Conservation (phyloP, 352 stramenopile genomes). For the Globisporangium rhizosaccharum region DNA sequence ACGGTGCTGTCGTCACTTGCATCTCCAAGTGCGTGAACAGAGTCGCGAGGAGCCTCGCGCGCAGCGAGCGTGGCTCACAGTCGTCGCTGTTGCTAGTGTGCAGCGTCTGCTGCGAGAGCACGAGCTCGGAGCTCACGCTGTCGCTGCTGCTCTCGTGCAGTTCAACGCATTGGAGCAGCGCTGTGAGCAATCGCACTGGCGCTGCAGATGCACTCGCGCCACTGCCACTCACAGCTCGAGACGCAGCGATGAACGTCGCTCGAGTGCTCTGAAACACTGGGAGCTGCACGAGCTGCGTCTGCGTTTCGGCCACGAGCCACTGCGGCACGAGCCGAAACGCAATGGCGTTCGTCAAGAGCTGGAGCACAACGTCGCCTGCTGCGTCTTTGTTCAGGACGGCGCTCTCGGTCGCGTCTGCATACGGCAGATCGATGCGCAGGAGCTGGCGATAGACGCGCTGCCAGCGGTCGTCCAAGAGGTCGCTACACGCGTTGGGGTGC, state of each 20-base stretch:
- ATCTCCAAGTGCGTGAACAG: constrained; percentile 12
- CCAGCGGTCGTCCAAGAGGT: constrained; percentile 42
- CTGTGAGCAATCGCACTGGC: constrained; percentile 13
- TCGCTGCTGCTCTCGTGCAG: constrained; percentile 6
- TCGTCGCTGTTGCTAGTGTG: background rate
- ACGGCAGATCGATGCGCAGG: constrained; percentile 50
- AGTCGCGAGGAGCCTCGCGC: constrained; percentile 6
- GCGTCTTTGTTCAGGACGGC: constrained; percentile 34
- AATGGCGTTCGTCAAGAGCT: constrained; percentile 40
- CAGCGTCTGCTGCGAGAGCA: background rate
- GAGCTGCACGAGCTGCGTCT: constrained; percentile 34
- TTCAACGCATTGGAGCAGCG: constrained; percentile 15
- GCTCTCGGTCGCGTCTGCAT: constrained; percentile 36
- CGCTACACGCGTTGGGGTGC: constrained; percentile 23
- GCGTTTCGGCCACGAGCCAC: constrained; percentile 24
- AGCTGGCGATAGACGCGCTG: constrained; percentile 38
- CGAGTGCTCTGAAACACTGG: constrained; percentile 27
- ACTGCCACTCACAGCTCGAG: constrained; percentile 1
- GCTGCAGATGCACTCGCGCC: constrained; percentile 4
- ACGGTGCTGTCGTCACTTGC: background rate
- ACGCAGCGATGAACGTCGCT: constrained; percentile 3
- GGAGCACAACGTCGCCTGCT: constrained; percentile 45
- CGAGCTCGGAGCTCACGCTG: background rate
- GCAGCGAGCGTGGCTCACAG: constrained; percentile 1
- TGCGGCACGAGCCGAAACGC: constrained; percentile 36